Evolutionary conservation across 345 rosid species (phyloP).

Genomic region (Salix dunnii): DNA sequence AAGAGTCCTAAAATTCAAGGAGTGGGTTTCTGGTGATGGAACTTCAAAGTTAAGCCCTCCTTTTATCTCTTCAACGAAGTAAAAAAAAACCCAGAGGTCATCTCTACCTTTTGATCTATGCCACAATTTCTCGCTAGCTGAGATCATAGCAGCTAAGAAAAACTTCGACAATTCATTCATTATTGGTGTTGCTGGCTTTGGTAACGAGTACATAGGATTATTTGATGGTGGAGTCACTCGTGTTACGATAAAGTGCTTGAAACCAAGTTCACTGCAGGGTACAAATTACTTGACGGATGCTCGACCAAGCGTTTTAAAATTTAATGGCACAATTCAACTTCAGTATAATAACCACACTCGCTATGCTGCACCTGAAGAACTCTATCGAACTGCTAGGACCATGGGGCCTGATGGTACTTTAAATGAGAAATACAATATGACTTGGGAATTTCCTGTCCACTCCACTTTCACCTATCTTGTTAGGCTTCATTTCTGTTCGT

Average conservation of each 20-base stretch:
- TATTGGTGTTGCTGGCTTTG: neutral
- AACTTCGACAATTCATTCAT: neutral
- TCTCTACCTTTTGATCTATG: neutral
- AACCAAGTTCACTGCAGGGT: too few species aligned
- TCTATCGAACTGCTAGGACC: neutral
- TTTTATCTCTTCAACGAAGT: neutral
- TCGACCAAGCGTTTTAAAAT: neutral
- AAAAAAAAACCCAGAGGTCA: neutral
- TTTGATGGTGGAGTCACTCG: neutral
- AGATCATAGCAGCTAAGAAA: neutral
- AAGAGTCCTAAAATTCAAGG: neutral
- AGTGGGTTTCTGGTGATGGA: neutral
- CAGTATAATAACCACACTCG: too few species aligned
- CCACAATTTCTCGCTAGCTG: neutral
- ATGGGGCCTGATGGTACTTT: neutral
- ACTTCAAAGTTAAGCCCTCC: neutral
- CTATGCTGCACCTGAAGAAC: neutral
- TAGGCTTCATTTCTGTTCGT: conserved; percentile 6
- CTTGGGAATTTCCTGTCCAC: conserved; percentile 12
- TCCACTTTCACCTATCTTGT: conserved; percentile 1
- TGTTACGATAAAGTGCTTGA: neutral
- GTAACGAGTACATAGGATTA: neutral
- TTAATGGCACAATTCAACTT: fast-evolving
- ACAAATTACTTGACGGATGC: neutral
- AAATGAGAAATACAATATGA: conserved; percentile 5